phyloP scores from a whole-genome alignment of 2,329 filamentous ascomycete species.

The Trichoderma gracile region DNA sequence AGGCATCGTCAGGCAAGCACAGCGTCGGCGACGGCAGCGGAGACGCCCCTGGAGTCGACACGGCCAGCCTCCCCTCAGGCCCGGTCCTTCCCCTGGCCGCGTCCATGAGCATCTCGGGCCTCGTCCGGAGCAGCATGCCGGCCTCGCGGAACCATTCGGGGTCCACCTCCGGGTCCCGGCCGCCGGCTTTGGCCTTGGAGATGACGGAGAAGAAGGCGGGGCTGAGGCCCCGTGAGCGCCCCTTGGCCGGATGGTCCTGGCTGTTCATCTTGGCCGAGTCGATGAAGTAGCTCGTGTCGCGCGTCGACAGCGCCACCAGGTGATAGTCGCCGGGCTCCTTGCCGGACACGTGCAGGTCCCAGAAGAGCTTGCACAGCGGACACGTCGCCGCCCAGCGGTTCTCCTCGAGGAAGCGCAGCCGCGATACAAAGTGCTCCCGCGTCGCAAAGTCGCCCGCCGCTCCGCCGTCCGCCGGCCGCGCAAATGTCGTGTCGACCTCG shows the following conservation, averaged over 20 bases:
- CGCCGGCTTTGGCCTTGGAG: constrained; percentile 37
- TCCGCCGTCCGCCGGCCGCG: constrained; percentile 34
- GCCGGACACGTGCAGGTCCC: constrained; percentile 38
- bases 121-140: constrained; percentile 39
- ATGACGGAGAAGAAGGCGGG: constrained; percentile 39
- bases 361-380: constrained; percentile 40
- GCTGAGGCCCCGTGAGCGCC: constrained; percentile 35
- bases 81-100: constrained; percentile 28
- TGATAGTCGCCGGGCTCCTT: constrained; percentile 36
- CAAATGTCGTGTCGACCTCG: constrained; percentile 37
- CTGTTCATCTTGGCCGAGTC: constrained; percentile 38
- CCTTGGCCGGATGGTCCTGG: constrained; percentile 36
- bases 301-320: constrained; percentile 40
- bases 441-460: constrained; percentile 38
- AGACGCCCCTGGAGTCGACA: constrained; percentile 30
- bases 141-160: constrained; percentile 38
- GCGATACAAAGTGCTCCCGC: constrained; percentile 36
- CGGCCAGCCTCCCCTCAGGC: constrained; percentile 27
- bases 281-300: constrained; percentile 41
- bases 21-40: constrained; percentile 3
- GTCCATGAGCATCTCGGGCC: constrained; percentile 34
- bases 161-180: constrained; percentile 37
- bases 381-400: constrained; percentile 39
- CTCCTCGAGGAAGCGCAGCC: constrained; percentile 36
- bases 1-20: constrained; percentile 8